Conservation (phyloP, 257 asterid species). For the Cynanchum wilfordii region DNA sequence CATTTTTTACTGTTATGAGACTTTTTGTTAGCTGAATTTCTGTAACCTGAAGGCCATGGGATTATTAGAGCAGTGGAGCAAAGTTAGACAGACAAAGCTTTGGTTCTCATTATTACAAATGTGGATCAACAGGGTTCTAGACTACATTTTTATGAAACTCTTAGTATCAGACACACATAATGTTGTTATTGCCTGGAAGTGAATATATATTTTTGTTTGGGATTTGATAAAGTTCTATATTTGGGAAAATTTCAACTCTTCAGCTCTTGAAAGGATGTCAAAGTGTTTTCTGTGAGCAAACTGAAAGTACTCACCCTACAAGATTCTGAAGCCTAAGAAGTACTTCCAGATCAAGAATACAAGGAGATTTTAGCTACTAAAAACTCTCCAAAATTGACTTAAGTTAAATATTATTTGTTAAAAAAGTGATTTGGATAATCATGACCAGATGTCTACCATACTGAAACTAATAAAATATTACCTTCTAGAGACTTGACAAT, state of each 20-base stretch:
- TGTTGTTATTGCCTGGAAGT: background rate
- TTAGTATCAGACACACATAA: background rate
- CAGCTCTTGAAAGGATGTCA: background rate
- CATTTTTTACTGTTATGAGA: background rate
- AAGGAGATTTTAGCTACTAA: background rate
- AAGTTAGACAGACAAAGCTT: background rate
- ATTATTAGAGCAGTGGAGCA: background rate
- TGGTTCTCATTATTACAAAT: background rate
- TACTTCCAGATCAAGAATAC: background rate
- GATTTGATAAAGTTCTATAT: background rate
- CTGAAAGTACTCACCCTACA: background rate
- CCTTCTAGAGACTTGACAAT: background rate
- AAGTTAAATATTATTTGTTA: background rate
- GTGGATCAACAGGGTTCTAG: background rate
- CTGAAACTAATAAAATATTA: background rate
- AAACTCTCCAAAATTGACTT: background rate
- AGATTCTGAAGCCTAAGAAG: background rate
- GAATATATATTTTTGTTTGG: background rate
- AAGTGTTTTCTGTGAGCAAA: background rate
- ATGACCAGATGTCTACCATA: background rate
- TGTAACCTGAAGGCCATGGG: background rate
- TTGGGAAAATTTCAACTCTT: background rate
- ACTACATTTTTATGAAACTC: background rate
- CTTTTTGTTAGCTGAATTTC: background rate
- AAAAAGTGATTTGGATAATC: background rate